phyloP scores from a whole-genome alignment of 208 protist species.

The Acanthamoeba healyi region DNA sequence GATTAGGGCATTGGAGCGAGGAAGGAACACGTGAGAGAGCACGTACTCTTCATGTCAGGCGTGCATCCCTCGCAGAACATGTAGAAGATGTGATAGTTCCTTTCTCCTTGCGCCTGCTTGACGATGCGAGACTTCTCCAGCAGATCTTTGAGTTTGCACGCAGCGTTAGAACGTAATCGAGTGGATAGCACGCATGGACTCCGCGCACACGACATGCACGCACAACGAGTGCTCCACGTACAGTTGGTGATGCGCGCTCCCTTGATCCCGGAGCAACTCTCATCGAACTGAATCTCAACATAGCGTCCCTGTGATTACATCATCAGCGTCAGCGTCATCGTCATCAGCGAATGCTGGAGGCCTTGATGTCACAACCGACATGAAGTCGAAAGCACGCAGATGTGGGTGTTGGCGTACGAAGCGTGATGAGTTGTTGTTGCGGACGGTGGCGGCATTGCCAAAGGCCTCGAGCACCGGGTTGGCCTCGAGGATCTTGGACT shows the following conservation, averaged over 20 bases:
- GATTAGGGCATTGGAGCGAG: no score
- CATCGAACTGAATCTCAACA: constrained; percentile 84
- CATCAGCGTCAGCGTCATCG: no score
- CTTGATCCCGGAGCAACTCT: constrained; percentile 75
- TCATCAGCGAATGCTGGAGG: no score
- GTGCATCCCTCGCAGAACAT: background rate
- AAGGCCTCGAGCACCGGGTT: constrained; percentile 85
- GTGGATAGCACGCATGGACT: no score
- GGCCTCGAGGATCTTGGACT: constrained; percentile 85
- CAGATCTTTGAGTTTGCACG: constrained; percentile 77
- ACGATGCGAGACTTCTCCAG: constrained; percentile 85
- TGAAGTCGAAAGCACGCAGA: no score
- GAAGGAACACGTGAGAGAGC: no score
- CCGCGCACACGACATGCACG: no score
- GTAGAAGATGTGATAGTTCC: constrained; percentile 87
- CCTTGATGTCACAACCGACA: no score
- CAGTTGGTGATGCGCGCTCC: constrained; percentile 78
- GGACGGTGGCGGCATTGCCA: constrained; percentile 86
- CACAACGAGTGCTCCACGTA: background rate
- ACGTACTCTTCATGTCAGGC: background rate
- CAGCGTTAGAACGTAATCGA: background rate
- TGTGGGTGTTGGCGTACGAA: constrained; percentile 80
- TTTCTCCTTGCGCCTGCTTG: constrained; percentile 81
- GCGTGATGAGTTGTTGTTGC: constrained; percentile 90
- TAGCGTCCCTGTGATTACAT: constrained; percentile 85